phyloP scores from a whole-genome alignment of 2,329 filamentous ascomycete species.

The Penicillium janthinellum region DNA sequence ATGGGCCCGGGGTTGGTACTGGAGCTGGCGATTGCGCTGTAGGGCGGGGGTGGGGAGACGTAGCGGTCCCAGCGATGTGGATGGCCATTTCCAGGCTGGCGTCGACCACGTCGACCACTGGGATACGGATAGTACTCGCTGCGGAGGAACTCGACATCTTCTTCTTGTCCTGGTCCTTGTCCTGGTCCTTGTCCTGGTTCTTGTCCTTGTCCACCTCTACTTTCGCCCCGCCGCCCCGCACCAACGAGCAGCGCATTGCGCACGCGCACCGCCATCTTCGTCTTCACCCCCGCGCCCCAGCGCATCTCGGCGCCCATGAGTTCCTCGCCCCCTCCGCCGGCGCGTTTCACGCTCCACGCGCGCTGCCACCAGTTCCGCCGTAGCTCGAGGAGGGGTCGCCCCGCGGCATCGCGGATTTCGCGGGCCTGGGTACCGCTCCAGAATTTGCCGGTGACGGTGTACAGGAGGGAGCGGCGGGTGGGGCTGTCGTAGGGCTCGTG shows the following conservation, averaged over 20 bases:
- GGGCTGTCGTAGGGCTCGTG: constrained; percentile 22
- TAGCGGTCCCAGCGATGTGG: neutral
- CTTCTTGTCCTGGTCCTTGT: neutral
- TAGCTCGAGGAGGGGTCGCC: constrained; percentile 18
- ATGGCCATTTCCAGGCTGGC: neutral
- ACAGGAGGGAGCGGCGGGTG: constrained; percentile 18
- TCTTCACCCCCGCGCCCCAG: constrained; percentile 18
- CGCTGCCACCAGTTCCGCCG: constrained; percentile 22
- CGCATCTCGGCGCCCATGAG: constrained; percentile 17
- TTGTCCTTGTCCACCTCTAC: neutral
- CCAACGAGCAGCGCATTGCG: constrained; percentile 19
- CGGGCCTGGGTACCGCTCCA: constrained; percentile 23
- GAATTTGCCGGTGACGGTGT: constrained; percentile 19
- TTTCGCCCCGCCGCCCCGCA: neutral
- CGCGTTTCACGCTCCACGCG: constrained; percentile 18
- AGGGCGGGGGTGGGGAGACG: constrained; percentile 6
- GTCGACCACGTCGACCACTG: neutral
- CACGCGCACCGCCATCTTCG: constrained; percentile 17
- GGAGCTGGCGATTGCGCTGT: constrained; percentile 1
- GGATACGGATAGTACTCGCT: neutral
- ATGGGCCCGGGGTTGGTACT: neutral
- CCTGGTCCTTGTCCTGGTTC: too few relatives aligned
- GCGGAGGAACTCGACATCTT: neutral
- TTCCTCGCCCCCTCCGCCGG: constrained; percentile 15
- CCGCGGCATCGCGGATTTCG: constrained; percentile 17